A percentile compares a stretch with the other conserved stretches of the same genome.
Evolutionary conservation across 202 grass and related monocot species (phyloP).

Genomic region (Tripidium arundinaceum): DNA sequence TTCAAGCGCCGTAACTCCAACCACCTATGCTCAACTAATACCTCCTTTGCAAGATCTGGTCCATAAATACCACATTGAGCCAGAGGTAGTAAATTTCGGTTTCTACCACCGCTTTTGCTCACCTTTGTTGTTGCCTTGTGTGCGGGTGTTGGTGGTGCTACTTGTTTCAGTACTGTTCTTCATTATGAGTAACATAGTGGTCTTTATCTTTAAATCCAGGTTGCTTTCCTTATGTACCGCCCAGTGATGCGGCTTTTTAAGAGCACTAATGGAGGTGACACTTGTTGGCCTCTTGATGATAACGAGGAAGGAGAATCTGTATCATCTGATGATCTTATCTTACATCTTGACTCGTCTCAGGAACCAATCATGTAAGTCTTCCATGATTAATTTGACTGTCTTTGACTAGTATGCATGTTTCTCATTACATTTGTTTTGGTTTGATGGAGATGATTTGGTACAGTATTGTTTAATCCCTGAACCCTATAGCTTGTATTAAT

Average conservation of each 20-base stretch:
- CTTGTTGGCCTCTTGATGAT: conserved; percentile 84
- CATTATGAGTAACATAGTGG: conserved; percentile 9
- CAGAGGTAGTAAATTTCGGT: conserved; percentile 60
- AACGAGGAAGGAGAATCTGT: conserved; percentile 63
- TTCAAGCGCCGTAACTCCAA: conserved; percentile 69
- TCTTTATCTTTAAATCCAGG: conserved; percentile 45
- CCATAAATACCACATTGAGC: conserved; percentile 91
- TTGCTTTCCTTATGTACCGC: conserved; percentile 97
- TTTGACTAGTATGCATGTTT: neutral
- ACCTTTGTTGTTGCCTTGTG: neutral
- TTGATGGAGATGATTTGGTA: neutral
- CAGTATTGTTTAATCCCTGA: conserved; percentile 1
- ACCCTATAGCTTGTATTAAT: conserved; percentile 4
- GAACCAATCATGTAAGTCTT: conserved; percentile 58
- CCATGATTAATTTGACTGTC: conserved; percentile 15
- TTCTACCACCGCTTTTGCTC: neutral
- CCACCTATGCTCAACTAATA: conserved; percentile 71
- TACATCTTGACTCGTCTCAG: conserved; percentile 52
- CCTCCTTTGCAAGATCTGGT: conserved; percentile 80
- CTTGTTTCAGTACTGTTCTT: conserved; percentile 1
- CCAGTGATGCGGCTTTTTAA: conserved; percentile 98
- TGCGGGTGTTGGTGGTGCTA: neutral
- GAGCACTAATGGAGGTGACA: conserved; percentile 48
- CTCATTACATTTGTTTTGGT: neutral
- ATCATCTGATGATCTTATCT: conserved; percentile 62